Percentiles rank a stretch among this genome's conserved stretches.
Conservation (phyloP, 495 filamentous ascomycete species). For the Penicillium daleae region DNA sequence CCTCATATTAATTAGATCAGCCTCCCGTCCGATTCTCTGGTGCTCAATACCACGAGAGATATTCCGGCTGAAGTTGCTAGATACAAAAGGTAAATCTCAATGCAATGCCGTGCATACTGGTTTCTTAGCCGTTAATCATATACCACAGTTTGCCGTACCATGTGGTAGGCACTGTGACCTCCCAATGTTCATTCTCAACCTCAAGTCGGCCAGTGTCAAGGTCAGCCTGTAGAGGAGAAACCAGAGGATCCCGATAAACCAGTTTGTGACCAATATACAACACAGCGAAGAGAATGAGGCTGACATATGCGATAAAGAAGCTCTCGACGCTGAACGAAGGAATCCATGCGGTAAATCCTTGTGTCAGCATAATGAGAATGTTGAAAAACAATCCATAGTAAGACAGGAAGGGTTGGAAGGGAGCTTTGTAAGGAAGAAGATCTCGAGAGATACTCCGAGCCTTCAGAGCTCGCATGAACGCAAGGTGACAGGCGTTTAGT, state of each 20-base stretch:
- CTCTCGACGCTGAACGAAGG: slow-evolving; percentile 50
- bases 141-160: slow-evolving; percentile 19
- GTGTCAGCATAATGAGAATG: slow-evolving; percentile 60
- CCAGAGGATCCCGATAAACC: slow-evolving; percentile 32
- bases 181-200: slow-evolving; percentile 17
- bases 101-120: not conserved
- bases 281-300: slow-evolving; percentile 55
- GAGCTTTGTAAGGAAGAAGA: slow-evolving; percentile 53
- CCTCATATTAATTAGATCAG: not conserved
- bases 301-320: slow-evolving; percentile 58
- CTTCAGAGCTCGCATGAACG: slow-evolving; percentile 56
- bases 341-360: slow-evolving; percentile 65
- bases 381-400: slow-evolving; percentile 60
- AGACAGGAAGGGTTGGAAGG: slow-evolving; percentile 53
- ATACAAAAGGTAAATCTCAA: not conserved
- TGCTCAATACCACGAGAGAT: not conserved
- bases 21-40: no score
- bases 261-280: slow-evolving; percentile 56
- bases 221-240: slow-evolving; percentile 36
- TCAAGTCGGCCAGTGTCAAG: slow-evolving; percentile 34
- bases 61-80: not conserved
- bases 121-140: slow-evolving; percentile 7
- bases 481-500: slow-evolving; percentile 55
- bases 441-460: slow-evolving; percentile 49
- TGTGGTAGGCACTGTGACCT: slow-evolving; percentile 13